Evolutionary conservation across 148 eudicot species (phyloP).

Genomic region (Chenopodium formosanum): DNA sequence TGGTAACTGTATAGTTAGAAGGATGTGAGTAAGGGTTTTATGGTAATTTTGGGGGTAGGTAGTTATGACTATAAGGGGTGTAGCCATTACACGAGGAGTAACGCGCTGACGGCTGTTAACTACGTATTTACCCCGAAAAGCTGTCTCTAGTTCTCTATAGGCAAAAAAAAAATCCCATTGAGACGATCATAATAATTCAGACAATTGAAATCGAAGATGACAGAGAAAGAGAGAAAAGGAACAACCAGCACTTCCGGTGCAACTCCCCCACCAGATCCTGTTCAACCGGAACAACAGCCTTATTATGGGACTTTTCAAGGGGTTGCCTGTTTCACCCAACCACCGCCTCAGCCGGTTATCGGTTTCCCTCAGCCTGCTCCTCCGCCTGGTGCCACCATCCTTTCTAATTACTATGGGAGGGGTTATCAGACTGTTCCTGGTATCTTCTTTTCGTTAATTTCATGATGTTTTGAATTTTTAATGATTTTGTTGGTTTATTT

Average conservation of each 20-base stretch:
- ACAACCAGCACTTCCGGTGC: constrained; percentile 14
- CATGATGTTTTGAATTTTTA: no score
- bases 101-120: no score
- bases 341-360: constrained; percentile 48
- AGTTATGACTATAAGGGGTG: no score
- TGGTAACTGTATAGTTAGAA: no score
- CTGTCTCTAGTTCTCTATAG: no score
- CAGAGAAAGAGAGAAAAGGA: constrained; percentile 19
- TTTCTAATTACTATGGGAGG: constrained; percentile 38
- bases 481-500: no score
- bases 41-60: no score
- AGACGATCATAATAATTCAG: no score
- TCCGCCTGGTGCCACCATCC: constrained; percentile 28
- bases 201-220: constrained; percentile 1
- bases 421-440: constrained; percentile 76
- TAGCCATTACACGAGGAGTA: no score
- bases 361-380: constrained; percentile 72
- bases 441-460: constrained; percentile 1
- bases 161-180: no score
- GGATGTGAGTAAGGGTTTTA: no score
- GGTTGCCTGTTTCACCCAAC: constrained; percentile 48
- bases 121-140: no score
- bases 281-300: constrained; percentile 17
- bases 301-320: constrained; percentile 86
- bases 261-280: background rate